phyloP scores from a whole-genome alignment of 177 flowering plant genomes.

The Vitis hybrid region DNA sequence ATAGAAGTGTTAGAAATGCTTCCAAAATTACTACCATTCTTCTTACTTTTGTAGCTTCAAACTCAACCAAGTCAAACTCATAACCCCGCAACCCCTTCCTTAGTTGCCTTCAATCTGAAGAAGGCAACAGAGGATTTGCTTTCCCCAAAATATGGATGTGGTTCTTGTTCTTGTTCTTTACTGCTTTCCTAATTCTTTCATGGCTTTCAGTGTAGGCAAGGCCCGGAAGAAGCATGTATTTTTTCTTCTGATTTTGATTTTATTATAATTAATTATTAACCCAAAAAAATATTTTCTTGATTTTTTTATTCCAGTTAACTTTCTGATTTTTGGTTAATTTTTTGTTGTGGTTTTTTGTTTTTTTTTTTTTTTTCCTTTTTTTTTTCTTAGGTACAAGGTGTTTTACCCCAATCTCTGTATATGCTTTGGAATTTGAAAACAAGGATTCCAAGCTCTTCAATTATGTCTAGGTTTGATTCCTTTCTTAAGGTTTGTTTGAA shows the following conservation, averaged over 20 bases:
- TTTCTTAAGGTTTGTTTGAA: too few relatives aligned
- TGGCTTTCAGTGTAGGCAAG: conserved; percentile 58
- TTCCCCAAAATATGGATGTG: conserved; percentile 62
- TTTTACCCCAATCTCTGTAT: conserved; percentile 55
- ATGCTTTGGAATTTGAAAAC: conserved; percentile 76
- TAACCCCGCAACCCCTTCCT: too few relatives aligned
- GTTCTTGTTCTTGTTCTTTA: conserved; percentile 53
- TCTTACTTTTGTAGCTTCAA: too few relatives aligned
- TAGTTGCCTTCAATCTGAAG: not conserved
- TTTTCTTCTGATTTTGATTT: not conserved
- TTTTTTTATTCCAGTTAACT: too few relatives aligned
- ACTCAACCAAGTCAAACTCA: too few relatives aligned
- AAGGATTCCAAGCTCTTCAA: conserved; percentile 87
- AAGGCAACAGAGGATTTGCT: conserved; percentile 30
- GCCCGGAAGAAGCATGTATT: conserved; percentile 58
- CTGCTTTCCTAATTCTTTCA: conserved; percentile 67
- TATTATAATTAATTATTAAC: too few relatives aligned
- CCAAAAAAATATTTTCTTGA: too few relatives aligned
- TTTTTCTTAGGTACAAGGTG: conserved; percentile 62
- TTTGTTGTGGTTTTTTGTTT: not conserved
- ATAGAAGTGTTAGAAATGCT: too few relatives aligned
- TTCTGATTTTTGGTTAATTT: not conserved
- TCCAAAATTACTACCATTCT: too few relatives aligned
- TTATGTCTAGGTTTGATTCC: conserved; percentile 63
- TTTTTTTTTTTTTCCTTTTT: not conserved